Percentiles rank a stretch among this genome's conserved stretches.
These are phyloP conservation scores for Orbilia quercus DNA, from an alignment of 2,329 filamentous ascomycete genomes.

Conservation along the genomic window DNA sequence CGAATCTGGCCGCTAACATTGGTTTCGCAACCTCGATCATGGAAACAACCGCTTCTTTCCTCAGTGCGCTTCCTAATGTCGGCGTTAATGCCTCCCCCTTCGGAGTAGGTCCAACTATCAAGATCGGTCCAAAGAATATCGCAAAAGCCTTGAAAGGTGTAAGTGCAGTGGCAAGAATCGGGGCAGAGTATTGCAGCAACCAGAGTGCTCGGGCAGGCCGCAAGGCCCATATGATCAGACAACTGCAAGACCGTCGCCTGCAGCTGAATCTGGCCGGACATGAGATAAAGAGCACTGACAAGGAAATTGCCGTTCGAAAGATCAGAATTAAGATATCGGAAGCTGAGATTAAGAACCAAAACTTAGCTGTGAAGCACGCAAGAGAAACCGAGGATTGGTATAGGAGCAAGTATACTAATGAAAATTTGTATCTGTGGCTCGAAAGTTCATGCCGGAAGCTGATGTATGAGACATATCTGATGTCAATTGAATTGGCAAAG, in stretches of 20 bases:
- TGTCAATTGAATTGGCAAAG: slow-evolving; percentile 59
- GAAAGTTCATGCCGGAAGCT: background rate
- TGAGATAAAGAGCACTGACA: slow-evolving; percentile 61
- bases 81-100: slow-evolving; percentile 20
- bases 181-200: background rate
- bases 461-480: background rate
- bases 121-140: slow-evolving; percentile 17
- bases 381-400: slow-evolving; percentile 58
- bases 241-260: slow-evolving; percentile 60
- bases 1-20: slow-evolving; percentile 11
- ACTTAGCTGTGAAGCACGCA: slow-evolving; percentile 56
- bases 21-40: background rate
- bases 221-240: slow-evolving; percentile 35
- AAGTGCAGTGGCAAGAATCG: background rate
- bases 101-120: slow-evolving; percentile 23
- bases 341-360: slow-evolving; percentile 59
- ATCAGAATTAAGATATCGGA: slow-evolving; percentile 43
- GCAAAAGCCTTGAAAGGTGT: background rate
- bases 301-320: slow-evolving; percentile 58
- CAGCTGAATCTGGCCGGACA: slow-evolving; percentile 60
- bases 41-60: slow-evolving; percentile 12
- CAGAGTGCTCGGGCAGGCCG: slow-evolving; percentile 11
- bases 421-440: slow-evolving; percentile 61
- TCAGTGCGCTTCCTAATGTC: slow-evolving; percentile 42
- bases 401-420: slow-evolving; percentile 61